Evolutionary conservation across 1,139 yeast genomes (phyloP).

Genomic region (Debaryomycetaceae sp.): DNA sequence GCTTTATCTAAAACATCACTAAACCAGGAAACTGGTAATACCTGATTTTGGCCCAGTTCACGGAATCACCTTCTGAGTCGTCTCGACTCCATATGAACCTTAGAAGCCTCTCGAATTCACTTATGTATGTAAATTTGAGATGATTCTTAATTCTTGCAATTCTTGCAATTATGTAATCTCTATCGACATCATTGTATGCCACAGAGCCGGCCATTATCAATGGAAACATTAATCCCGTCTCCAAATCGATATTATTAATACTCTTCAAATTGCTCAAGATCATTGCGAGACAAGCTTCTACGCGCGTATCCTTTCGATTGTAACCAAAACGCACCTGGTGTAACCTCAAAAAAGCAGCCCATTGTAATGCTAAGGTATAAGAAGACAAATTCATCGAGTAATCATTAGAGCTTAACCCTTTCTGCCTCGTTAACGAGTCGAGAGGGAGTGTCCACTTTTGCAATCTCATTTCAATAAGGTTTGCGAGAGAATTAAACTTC

Average conservation of each 20-base stretch:
- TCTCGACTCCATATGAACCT: slow-evolving; percentile 16
- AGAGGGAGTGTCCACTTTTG: slow-evolving; percentile 17
- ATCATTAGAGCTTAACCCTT: slow-evolving; percentile 6
- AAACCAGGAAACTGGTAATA: slow-evolving; percentile 18
- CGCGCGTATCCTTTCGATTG: slow-evolving; percentile 13
- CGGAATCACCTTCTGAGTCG: slow-evolving; percentile 12
- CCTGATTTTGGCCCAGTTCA: slow-evolving; percentile 19
- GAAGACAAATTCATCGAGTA: slow-evolving; percentile 10
- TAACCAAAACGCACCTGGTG: slow-evolving; percentile 19
- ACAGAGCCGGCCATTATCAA: slow-evolving; percentile 21
- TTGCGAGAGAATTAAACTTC: slow-evolving; percentile 15
- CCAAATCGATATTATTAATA: slow-evolving; percentile 13
- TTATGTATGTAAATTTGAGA: slow-evolving; percentile 15
- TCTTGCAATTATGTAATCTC: slow-evolving; percentile 13
- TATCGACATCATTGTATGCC: slow-evolving; percentile 11
- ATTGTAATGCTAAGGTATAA: slow-evolving; percentile 17
- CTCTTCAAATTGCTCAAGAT: slow-evolving; percentile 14
- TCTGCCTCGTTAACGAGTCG: slow-evolving; percentile 7
- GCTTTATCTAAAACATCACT: slow-evolving; percentile 14
- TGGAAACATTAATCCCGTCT: slow-evolving; percentile 20
- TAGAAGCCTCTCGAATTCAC: slow-evolving; percentile 15
- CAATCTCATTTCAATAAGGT: slow-evolving; percentile 16
- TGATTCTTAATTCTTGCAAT: slow-evolving; percentile 11
- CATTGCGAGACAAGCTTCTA: slow-evolving; percentile 14
- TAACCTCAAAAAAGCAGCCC: slow-evolving; percentile 18